Conservation (phyloP, 805 yeast genomes). For the Ogataea kodamae region DNA sequence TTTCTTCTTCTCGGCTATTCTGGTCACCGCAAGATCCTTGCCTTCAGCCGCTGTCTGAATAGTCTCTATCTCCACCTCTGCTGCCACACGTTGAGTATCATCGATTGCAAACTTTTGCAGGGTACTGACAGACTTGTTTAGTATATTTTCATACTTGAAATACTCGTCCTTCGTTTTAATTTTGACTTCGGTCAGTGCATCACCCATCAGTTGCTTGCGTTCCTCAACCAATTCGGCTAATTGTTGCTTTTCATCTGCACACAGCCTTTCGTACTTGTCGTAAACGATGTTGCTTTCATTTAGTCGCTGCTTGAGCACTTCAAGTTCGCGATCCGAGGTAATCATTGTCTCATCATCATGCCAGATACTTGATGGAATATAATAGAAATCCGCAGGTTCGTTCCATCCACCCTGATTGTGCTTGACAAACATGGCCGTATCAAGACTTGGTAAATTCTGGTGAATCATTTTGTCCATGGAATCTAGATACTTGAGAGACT, state of each 20-base stretch:
- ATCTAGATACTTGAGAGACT: conserved; percentile 44
- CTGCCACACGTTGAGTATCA: conserved; percentile 68
- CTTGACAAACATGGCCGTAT: conserved; percentile 86
- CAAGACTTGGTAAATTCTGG: conserved; percentile 70
- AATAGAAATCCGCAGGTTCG: conserved; percentile 83
- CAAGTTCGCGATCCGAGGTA: conserved; percentile 52
- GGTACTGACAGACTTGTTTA: conserved; percentile 48
- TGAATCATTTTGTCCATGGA: conserved; percentile 53
- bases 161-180: conserved; percentile 36
- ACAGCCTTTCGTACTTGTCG: conserved; percentile 37
- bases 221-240: conserved; percentile 39
- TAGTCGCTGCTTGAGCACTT: conserved; percentile 51
- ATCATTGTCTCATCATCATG: conserved; percentile 87
- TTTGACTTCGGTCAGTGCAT: conserved; percentile 37
- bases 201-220: conserved; percentile 34
- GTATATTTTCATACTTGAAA: conserved; percentile 45
- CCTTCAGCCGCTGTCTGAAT: conserved; percentile 83
- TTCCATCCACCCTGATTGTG: conserved; percentile 77
- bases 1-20: conserved; percentile 51
- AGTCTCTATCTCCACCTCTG: conserved; percentile 87
- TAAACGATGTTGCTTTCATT: conserved; percentile 39
- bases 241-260: conserved; percentile 49
- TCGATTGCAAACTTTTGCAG: conserved; percentile 64
- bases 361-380: conserved; percentile 90
- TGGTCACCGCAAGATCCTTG: conserved; percentile 59